Evolutionary conservation across 306 rosid species (phyloP).

Genomic region (Cicer chorassanicum): DNA sequence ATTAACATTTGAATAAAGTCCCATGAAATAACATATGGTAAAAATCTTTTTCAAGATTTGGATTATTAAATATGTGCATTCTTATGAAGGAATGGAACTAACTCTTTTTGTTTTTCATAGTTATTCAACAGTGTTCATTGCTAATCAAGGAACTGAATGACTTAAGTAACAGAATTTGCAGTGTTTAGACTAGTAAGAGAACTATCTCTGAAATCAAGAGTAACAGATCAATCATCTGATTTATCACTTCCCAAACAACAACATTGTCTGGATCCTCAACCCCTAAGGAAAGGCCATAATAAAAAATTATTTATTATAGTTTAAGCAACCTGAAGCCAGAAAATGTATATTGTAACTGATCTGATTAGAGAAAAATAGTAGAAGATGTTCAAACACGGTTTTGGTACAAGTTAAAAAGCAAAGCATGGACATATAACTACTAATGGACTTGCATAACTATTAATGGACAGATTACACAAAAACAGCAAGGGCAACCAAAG

Average conservation of each 20-base stretch:
- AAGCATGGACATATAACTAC: slow-evolving; percentile 10
- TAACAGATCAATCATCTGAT: not conserved
- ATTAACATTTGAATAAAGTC: slow-evolving; percentile 9
- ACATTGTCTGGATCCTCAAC: slow-evolving; percentile 20
- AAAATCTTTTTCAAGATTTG: slow-evolving; percentile 16
- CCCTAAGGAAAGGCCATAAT: slow-evolving; percentile 17
- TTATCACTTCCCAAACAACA: slow-evolving; percentile 8
- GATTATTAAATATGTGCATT: not conserved
- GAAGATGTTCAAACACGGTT: not conserved
- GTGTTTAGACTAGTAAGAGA: slow-evolving; percentile 21
- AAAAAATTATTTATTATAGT: not conserved
- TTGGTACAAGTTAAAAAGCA: not conserved
- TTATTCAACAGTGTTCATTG: slow-evolving; percentile 22
- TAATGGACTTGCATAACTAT: not conserved
- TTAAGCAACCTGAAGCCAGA: not conserved
- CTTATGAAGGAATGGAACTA: not conserved
- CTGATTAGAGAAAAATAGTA: not conserved
- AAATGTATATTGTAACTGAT: slow-evolving; percentile 5
- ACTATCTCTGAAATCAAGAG: slow-evolving; percentile 17
- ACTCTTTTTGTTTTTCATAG: slow-evolving; percentile 25
- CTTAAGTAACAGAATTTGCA: slow-evolving; percentile 14
- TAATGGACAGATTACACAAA: slow-evolving; percentile 20
- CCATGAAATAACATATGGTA: not conserved
- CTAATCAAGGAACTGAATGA: slow-evolving; percentile 35
- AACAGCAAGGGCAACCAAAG: not conserved